These are phyloP conservation scores for Aspergillus sp. DNA, from an alignment of 2,329 filamentous ascomycete genomes.

Conservation along the genomic window DNA sequence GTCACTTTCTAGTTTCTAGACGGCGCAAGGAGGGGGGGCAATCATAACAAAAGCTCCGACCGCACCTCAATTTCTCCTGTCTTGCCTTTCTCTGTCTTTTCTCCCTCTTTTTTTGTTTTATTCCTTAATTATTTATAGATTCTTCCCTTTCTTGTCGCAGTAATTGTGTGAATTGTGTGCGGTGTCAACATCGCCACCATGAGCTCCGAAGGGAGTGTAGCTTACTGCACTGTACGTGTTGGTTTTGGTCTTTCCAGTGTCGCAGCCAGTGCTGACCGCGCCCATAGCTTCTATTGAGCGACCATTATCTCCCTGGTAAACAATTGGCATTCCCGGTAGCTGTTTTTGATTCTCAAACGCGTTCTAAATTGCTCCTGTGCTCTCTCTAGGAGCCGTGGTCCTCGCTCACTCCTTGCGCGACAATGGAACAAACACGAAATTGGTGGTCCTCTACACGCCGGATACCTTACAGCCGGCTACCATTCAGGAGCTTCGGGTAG, in stretches of 20 bases:
- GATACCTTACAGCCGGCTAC: conserved; percentile 75
- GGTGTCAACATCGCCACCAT: conserved; percentile 35
- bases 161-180: conserved; percentile 1
- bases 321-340: conserved; percentile 12
- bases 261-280: conserved; percentile 5
- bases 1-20: neutral
- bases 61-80: neutral
- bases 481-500: conserved; percentile 74
- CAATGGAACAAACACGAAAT: conserved; percentile 79
- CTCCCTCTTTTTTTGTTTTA: conserved; percentile 4
- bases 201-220: conserved; percentile 50
- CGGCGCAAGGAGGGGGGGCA: neutral
- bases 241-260: neutral
- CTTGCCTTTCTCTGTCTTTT: conserved; percentile 6
- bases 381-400: conserved; percentile 73
- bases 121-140: neutral
- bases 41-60: neutral
- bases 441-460: conserved; percentile 79
- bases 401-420: conserved; percentile 93
- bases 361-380: conserved; percentile 15
- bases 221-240: conserved; percentile 63
- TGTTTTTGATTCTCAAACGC: neutral
- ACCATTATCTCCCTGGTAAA: conserved; percentile 87
- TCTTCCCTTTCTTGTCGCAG: neutral
- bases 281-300: conserved; percentile 80